Evolutionary conservation across 768 basidiomycete genomes (phyloP), one percentile per base, ranked within the genome.

Genomic region (Leucogyrophana mollusca): DNA sequence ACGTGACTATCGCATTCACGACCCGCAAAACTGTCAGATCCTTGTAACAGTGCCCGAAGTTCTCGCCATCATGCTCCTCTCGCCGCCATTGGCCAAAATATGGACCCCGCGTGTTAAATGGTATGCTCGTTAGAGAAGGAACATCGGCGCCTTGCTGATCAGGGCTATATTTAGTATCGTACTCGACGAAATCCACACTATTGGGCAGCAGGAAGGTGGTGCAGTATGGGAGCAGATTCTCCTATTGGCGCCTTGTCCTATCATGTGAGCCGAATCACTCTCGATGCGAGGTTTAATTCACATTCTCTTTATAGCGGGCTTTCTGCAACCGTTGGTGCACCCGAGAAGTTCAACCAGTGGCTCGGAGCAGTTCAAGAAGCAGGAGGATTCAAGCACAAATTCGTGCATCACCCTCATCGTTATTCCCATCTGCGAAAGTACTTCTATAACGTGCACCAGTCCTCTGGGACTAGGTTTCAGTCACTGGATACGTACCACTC

Each of bases 171-270:
- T 9, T 45, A 85, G 83, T n/a, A 83, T 88, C 47, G 77, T 87
- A 37, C 65, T 88, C 13, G 62, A 66, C 16, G 72, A 73, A 50
- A 73, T 73, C 16, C 86, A 88, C 56, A 74, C 78, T 2, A 84
- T 88, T 41, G 84, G 85, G 3, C 81, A 85, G 48, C 77, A 84
- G 55, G 79, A 82, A 46, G 82, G 79, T 1, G 86, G 86, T 2
- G 69, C 80, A 1, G 78, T 85, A 2, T 87, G 85, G 85, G 85
- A 87, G 53, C 82, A 87, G 55, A 81, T 86, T n/a, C 67, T 88
- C 7, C 61, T 88, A 4, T 64, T 88, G 11, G 78, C 84, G 8
- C 83, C 83, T 16, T 85, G 83, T 52, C 85, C 85, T 1, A 72
- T 88, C 50, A 86, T 88, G 84, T 85, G 32, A 32, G 78, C 66